Evolutionary conservation across 495 filamentous ascomycete species (phyloP), one percentile per base, ranked within the genome.

Genomic region (Xeromyces bisporus): DNA sequence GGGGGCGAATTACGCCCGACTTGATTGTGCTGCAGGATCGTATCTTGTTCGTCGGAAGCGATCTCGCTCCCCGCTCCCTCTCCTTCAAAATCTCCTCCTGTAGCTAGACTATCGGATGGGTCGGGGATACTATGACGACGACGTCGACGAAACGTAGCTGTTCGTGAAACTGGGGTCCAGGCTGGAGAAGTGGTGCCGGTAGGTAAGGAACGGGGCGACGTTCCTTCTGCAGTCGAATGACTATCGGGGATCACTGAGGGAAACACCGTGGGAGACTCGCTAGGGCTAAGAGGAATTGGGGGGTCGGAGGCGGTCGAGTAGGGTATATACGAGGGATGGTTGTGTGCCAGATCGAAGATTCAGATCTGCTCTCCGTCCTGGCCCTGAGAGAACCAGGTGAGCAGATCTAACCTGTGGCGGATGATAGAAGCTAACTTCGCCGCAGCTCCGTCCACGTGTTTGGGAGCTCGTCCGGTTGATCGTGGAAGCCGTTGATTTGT

Each of bases 311-410:
- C 48, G 67, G 60, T 50, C 58, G 61, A 65, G 60, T 69, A 52
- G 43, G 56, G 45, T 34, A 50, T 49, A 41, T 53, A 53, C 33
- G 53, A 48, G 41, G 60, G 43, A 42, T 40, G 47, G 56, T 70
- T 56, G 64, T 69, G 55, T 57, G 71, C 73, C 73, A 78, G 73
- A 62, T 70, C 73, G 71, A 66, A 58, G 32, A 43, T 44, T 33
- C 45, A 49, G 62, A 55, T 53, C 46, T 57, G 55, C 66, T 56
- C 58, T 55, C 44, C 47, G 38, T 39, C 49, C 59, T 56, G 56
- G 62, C 54, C 66, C 59, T 54, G 41, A 17, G 45, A 60, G 57
- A 64, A 64, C 59, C 59, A 64, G 59, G 56, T 49, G 56, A 57
- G 58, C 56, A 64, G 57, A 60, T 42, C 54, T 55, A 42, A 46